Conservation (phyloP, 2,329 filamentous ascomycete genomes). For the Aspergillus calidoustus region DNA sequence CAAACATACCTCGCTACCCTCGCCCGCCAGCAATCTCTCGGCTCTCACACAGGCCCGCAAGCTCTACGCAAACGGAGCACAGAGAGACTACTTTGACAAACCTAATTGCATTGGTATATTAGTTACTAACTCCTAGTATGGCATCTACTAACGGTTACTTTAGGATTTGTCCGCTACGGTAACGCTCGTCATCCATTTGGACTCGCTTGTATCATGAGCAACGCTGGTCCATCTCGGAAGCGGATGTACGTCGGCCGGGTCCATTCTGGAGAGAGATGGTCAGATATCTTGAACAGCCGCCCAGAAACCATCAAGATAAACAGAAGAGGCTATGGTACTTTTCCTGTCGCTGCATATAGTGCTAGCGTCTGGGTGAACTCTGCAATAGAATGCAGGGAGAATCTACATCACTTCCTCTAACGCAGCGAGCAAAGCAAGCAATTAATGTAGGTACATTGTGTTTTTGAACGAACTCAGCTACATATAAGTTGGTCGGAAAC, state of each 20-base stretch:
- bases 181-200: conserved; percentile 55
- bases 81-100: conserved; percentile 67
- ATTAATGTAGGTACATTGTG: background rate
- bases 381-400: conserved; percentile 56
- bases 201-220: conserved; percentile 63
- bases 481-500: too few species aligned
- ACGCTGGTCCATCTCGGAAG: conserved; percentile 54
- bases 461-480: background rate
- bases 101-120: conserved; percentile 61
- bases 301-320: conserved; percentile 63
- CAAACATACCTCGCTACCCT: conserved; percentile 53
- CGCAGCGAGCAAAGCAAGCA: conserved; percentile 20
- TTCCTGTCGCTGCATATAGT: conserved; percentile 59
- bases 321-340: conserved; percentile 61
- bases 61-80: conserved; percentile 69
- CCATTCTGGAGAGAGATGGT: conserved; percentile 66
- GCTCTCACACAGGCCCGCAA: conserved; percentile 65
- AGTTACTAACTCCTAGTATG: background rate
- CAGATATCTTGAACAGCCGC: conserved; percentile 63
- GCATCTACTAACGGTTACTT: background rate
- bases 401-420: conserved; percentile 50
- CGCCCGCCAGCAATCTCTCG: conserved; percentile 60
- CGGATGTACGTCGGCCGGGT: conserved; percentile 66
- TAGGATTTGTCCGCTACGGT: conserved; percentile 58
- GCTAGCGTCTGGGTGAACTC: conserved; percentile 67